These are phyloP conservation scores for Hyphodiscus sp. DNA, from an alignment of 2,329 filamentous ascomycete genomes.

Conservation along the genomic window DNA sequence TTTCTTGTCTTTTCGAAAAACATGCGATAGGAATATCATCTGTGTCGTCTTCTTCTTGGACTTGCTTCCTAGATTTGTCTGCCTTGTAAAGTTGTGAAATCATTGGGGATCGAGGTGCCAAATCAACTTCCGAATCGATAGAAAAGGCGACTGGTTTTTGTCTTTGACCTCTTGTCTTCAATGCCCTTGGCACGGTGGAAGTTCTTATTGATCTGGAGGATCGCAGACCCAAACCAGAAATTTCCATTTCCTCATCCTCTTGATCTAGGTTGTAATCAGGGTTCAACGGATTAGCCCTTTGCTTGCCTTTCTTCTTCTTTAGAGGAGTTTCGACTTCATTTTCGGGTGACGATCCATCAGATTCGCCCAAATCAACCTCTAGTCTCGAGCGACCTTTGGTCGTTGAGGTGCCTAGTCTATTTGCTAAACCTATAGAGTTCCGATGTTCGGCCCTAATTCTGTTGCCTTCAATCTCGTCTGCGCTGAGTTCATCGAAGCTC, in stretches of 20 bases:
- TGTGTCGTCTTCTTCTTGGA: not conserved
- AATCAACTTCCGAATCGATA: not conserved
- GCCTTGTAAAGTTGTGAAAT: not conserved
- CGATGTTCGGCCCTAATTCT: not conserved
- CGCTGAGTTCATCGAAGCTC: not conserved
- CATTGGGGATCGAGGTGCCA: not conserved
- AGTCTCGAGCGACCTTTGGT: not conserved
- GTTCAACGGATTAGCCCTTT: not conserved
- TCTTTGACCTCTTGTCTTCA: not conserved
- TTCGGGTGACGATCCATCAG: slow-evolving; percentile 7
- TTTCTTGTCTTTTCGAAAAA: not conserved
- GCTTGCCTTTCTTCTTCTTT: slow-evolving; percentile 1
- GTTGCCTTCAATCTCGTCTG: not conserved
- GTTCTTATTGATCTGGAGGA: not conserved
- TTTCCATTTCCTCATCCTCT: not conserved
- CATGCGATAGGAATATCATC: not conserved
- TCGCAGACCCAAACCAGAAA: not conserved
- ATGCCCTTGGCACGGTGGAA: not conserved
- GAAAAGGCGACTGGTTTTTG: slow-evolving; percentile 1
- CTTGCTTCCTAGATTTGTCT: not conserved
- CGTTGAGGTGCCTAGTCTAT: not conserved
- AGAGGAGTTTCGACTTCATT: slow-evolving; percentile 2
- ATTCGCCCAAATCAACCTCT: slow-evolving; percentile 1
- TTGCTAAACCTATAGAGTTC: not conserved
- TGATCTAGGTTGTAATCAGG: not conserved